These are phyloP conservation scores for Globisporangium apiculatum DNA, from an alignment of 352 stramenopile species.

Conservation along the genomic window DNA sequence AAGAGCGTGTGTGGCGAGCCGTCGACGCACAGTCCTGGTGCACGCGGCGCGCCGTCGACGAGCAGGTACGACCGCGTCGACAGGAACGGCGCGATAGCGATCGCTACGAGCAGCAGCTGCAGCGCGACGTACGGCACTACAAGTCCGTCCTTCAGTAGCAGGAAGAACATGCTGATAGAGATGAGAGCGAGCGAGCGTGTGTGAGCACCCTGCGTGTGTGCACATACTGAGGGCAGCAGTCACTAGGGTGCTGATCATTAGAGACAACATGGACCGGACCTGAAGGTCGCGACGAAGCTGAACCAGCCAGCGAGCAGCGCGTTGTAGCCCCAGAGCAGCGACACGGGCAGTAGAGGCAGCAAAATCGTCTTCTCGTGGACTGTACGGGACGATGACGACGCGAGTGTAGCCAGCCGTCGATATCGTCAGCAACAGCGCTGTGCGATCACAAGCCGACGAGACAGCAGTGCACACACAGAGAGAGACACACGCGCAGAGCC, in stretches of 20 bases:
- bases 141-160: conserved; percentile 77
- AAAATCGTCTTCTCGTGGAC: conserved; percentile 97
- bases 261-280: conserved; percentile 22
- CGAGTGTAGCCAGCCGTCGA: too few species aligned
- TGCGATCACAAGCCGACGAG: too few species aligned
- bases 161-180: conserved; percentile 69
- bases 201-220: too few species aligned
- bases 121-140: conserved; percentile 66
- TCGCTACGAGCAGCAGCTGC: conserved; percentile 34
- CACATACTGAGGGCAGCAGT: too few species aligned
- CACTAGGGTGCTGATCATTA: too few species aligned
- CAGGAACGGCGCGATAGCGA: conserved; percentile 44
- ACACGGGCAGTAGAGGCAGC: conserved; percentile 87
- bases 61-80: conserved; percentile 24
- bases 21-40: conserved; percentile 33
- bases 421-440: too few species aligned
- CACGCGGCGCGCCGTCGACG: conserved; percentile 7
- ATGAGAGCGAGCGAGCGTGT: background rate
- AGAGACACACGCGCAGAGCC: conserved; percentile 17
- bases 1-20: conserved; percentile 27
- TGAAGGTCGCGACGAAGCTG: conserved; percentile 76
- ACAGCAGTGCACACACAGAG: background rate
- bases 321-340: conserved; percentile 70
- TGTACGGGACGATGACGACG: conserved; percentile 11
- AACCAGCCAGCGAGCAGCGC: conserved; percentile 69